phyloP scores from a whole-genome alignment of 2,329 filamentous ascomycete species.

The Diplocarpon mali region DNA sequence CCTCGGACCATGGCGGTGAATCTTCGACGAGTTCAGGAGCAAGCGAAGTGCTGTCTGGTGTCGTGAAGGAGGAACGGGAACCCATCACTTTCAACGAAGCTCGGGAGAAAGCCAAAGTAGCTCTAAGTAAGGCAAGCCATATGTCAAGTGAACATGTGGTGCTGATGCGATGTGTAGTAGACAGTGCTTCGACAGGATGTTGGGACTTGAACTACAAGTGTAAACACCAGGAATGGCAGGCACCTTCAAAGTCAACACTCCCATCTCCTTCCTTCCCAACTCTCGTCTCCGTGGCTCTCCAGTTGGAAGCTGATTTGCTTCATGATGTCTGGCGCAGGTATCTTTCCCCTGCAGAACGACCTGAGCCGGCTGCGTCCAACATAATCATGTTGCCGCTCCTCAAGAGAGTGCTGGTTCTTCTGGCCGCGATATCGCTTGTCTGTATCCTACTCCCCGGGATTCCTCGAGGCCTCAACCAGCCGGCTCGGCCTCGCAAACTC shows the following conservation, averaged over 20 bases:
- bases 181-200: neutral
- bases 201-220: neutral
- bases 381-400: slow-evolving; percentile 6
- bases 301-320: too few relatives aligned
- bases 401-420: slow-evolving; percentile 14
- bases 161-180: too few relatives aligned
- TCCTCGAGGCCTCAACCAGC: neutral
- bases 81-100: slow-evolving; percentile 6
- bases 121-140: too few relatives aligned
- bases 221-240: neutral
- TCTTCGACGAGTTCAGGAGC: slow-evolving; percentile 3
- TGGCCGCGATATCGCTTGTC: slow-evolving; percentile 8
- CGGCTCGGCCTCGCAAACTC: neutral
- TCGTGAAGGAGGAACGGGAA: slow-evolving; percentile 10
- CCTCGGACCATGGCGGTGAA: slow-evolving; percentile 15
- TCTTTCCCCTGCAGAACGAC: too few relatives aligned
- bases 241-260: neutral
- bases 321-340: too few relatives aligned
- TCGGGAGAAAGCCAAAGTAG: neutral
- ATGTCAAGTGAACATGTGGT: too few relatives aligned
- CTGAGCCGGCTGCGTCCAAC: neutral
- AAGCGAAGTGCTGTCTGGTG: slow-evolving; percentile 8
- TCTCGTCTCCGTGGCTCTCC: neutral
- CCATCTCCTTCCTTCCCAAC: neutral
- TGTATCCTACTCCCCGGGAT: slow-evolving; percentile 3